Evolutionary conservation across 345 rosid species (phyloP), one percentile per base, ranked within the genome.

Genomic region (Populus simonii): DNA sequence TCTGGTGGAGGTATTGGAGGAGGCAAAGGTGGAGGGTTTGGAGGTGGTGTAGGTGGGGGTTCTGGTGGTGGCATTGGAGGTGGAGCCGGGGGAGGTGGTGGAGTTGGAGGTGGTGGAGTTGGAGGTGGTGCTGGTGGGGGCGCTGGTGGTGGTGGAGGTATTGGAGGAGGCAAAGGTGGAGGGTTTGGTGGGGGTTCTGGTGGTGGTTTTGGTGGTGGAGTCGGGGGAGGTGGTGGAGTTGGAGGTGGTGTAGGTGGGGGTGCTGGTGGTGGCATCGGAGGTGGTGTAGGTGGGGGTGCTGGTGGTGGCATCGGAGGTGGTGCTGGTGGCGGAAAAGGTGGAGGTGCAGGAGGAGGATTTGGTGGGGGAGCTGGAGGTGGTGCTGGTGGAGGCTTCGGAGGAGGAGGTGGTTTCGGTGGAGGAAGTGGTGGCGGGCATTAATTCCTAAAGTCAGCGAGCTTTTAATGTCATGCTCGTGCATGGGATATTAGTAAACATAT

Each of bases 351-450:
- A 41, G 88, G 79, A 1, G 70, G 75, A 43, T 86, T 81, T 33
- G 89, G 82, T 5, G 72, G 72, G 4, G 81, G 78, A 55, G 85
- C 83, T 31, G 82, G 84, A 49, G 77, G 78, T 10, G 84, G 86
- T 18, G 76, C 75, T 6, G 85, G 83, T 12, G n/a, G 7, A 0
- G 85, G 70, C 2, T 62, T 62, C 1, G 59, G 74, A 0, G 53
- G 3, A 1, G 81, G 79, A 0, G 18, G 13, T 3, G 73, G 74
- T 71, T 29, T 18, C 5, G 70, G 43, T 17, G 70, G 67, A 35
- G 75, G 80, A 11, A 33, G 38, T 45, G 78, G 79, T n/a, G 84
- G 78, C 11, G 78, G 74, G 2, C 39, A 31, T 53, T 78, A 33
- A 36, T 74, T 49, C 35, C 66, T 11, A 73, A 66, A 39, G 5